Percentiles rank a stretch among this genome's conserved stretches.
phyloP scores from a whole-genome alignment of 306 rosid species.

The Vigna trinervia region DNA sequence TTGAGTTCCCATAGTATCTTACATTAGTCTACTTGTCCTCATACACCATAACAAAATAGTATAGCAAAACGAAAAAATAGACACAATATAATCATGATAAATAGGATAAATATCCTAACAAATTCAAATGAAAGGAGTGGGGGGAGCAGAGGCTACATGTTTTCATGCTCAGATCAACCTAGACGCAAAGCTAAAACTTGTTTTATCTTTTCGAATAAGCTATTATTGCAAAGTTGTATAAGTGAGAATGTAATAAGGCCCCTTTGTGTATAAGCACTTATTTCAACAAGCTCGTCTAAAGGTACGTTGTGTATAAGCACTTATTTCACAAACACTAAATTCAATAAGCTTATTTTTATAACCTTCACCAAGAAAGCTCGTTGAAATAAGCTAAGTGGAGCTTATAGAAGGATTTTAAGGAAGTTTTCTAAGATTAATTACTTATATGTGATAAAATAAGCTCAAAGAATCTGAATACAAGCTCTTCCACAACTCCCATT shows the following conservation, averaged over 20 bases:
- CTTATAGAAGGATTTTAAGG: neutral
- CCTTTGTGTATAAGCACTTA: slow-evolving; percentile 1
- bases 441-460: neutral
- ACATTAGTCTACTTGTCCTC: no score
- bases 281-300: neutral
- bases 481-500: neutral
- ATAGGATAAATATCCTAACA: no score
- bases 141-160: neutral
- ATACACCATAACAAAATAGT: no score
- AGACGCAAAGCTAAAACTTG: slow-evolving; percentile 3
- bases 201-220: neutral
- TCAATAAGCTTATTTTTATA: neutral
- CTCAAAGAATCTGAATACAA: neutral
- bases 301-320: neutral
- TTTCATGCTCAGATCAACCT: slow-evolving; percentile 6
- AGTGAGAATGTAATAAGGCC: neutral
- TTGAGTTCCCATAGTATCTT: no score
- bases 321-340: neutral
- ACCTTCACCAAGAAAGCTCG: neutral
- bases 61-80: no score
- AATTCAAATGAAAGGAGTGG: neutral
- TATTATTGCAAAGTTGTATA: neutral
- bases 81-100: no score
- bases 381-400: neutral
- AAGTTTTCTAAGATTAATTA: neutral